Conservation (phyloP, 2,329 filamentous ascomycete genomes). For the Chrysoporthe puriensis region DNA sequence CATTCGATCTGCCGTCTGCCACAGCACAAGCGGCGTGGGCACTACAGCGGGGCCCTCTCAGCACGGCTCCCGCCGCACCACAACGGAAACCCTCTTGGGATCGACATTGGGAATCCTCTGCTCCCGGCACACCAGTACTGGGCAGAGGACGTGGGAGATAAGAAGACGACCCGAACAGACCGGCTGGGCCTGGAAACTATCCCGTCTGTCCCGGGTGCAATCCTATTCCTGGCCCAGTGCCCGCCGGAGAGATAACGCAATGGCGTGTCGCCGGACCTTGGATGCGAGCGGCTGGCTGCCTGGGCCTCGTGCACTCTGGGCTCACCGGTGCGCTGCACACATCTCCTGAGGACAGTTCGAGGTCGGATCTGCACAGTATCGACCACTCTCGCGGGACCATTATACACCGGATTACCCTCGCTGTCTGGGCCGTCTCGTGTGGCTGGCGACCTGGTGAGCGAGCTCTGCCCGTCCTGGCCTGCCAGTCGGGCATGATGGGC, state of each 20-base stretch:
- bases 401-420: background rate
- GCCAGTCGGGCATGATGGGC: background rate
- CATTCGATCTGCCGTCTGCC: background rate
- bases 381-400: background rate
- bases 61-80: background rate
- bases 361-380: background rate
- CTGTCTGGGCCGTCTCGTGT: background rate
- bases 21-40: background rate
- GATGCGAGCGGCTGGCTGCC: slow-evolving; percentile 11
- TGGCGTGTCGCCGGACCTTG: slow-evolving; percentile 7
- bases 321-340: background rate
- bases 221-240: background rate
- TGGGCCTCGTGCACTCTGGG: background rate
- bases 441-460: too few species aligned
- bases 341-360: background rate
- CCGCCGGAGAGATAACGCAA: background rate
- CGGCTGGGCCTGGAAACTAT: background rate
- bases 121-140: background rate
- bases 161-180: background rate
- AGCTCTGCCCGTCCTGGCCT: too few species aligned
- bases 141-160: background rate
- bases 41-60: background rate
- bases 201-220: background rate
- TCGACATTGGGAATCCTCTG: background rate
- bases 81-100: background rate